phyloP scores from a whole-genome alignment of 768 basidiomycete genomes.

The Kwoniella sp. region DNA sequence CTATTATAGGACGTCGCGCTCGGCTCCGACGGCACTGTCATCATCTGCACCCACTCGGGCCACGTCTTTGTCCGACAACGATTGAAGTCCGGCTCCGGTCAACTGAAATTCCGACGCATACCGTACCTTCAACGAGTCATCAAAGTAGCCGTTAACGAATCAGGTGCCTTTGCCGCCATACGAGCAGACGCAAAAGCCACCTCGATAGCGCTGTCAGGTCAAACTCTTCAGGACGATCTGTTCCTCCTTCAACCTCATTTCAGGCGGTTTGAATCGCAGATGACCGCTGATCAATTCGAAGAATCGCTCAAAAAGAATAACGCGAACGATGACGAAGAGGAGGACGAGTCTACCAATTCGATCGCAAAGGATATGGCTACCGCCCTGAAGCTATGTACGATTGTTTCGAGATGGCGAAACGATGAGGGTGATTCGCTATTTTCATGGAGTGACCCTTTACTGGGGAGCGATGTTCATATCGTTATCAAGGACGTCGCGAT shows the following conservation, averaged over 20 bases:
- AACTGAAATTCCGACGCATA: slow-evolving; percentile 73
- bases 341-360: slow-evolving; percentile 57
- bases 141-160: slow-evolving; percentile 78
- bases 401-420: slow-evolving; percentile 45
- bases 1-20: slow-evolving; percentile 77
- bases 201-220: slow-evolving; percentile 64
- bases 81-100: slow-evolving; percentile 55
- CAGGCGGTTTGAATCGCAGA: slow-evolving; percentile 40
- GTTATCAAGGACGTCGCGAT: slow-evolving; percentile 58
- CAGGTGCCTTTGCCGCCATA: slow-evolving; percentile 85
- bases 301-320: slow-evolving; percentile 23
- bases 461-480: slow-evolving; percentile 70
- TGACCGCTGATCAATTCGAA: slow-evolving; percentile 44
- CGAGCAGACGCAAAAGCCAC: slow-evolving; percentile 69
- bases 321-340: slow-evolving; percentile 55
- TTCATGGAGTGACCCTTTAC: slow-evolving; percentile 49
- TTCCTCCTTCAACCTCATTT: slow-evolving; percentile 68
- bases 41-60: slow-evolving; percentile 91
- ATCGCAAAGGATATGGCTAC: slow-evolving; percentile 49
- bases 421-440: slow-evolving; percentile 45
- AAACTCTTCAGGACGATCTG: slow-evolving; percentile 68
- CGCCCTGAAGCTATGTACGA: slow-evolving; percentile 46
- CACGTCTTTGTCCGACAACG: slow-evolving; percentile 86
- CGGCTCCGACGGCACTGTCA: slow-evolving; percentile 80
- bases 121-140: slow-evolving; percentile 82